These are phyloP conservation scores for Rauvolfia tetraphylla DNA, from an alignment of 257 asterid genomes.

Conservation along the genomic window DNA sequence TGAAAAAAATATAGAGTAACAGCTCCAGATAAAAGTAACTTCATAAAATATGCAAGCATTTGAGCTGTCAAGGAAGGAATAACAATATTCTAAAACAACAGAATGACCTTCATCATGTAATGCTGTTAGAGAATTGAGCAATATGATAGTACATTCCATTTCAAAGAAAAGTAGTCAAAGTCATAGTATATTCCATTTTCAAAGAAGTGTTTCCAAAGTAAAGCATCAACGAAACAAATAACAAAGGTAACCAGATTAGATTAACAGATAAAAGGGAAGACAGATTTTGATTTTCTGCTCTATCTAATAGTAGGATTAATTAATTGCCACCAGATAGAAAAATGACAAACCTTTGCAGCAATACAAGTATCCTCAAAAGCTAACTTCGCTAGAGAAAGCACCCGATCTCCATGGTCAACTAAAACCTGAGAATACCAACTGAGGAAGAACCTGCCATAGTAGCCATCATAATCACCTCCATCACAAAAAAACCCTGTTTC, in stretches of 20 bases:
- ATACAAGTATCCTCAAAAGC: conserved; percentile 50
- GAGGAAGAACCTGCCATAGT: conserved; percentile 67
- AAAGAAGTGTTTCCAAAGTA: background rate
- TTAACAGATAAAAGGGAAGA: background rate
- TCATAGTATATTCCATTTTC: background rate
- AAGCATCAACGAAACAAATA: background rate
- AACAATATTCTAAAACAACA: background rate
- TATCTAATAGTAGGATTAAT: background rate
- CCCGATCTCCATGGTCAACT: conserved; percentile 75
- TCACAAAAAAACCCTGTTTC: conserved; percentile 49
- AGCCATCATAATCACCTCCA: conserved; percentile 62
- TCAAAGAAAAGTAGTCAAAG: background rate
- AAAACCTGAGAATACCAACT: conserved; percentile 73
- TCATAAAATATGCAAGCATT: background rate
- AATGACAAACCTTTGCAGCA: conserved; percentile 27
- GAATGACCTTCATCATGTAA: conserved; percentile 39
- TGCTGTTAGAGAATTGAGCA: conserved; percentile 16
- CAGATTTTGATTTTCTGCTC: background rate
- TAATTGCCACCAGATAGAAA: background rate
- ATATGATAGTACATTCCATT: background rate
- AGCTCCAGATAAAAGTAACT: background rate
- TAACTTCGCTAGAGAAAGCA: conserved; percentile 69
- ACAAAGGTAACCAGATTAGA: background rate
- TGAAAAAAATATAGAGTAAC: background rate
- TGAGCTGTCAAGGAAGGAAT: background rate